A percentile compares a stretch with the other conserved stretches of the same genome.
These are phyloP conservation scores for Boletus semigastroideus DNA, from an alignment of 1,284 basidiomycete genomes.

Conservation along the genomic window DNA sequence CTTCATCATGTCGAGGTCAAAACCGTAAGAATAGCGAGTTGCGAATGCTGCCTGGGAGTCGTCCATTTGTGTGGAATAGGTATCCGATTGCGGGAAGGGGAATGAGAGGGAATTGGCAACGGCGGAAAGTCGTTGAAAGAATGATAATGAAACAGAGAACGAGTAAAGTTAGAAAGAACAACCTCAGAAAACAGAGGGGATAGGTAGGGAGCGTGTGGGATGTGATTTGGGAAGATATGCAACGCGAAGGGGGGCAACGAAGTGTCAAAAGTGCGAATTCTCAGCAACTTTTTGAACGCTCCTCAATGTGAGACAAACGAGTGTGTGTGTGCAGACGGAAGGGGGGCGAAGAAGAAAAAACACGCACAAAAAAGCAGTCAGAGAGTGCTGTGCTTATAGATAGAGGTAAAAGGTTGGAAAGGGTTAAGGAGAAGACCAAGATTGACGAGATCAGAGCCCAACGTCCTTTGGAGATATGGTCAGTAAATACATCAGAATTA, in stretches of 20 bases:
- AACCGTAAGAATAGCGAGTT: constrained; percentile 64
- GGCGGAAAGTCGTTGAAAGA: constrained; percentile 40
- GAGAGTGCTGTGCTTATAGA: constrained; percentile 43
- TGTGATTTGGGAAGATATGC: constrained; percentile 29
- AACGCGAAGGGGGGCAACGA: constrained; percentile 21
- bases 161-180: constrained; percentile 40
- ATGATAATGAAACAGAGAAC: constrained; percentile 40
- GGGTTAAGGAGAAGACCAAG: constrained; percentile 37
- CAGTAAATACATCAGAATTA: no score
- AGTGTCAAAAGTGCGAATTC: constrained; percentile 30
- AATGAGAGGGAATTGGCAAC: constrained; percentile 39
- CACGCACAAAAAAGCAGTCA: constrained; percentile 50
- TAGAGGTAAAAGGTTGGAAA: constrained; percentile 40
- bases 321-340: constrained; percentile 22
- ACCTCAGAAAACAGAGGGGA: constrained; percentile 30
- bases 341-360: constrained; percentile 38
- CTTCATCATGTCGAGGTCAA: constrained; percentile 89
- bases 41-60: constrained; percentile 70
- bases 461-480: constrained; percentile 22
- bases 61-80: constrained; percentile 51
- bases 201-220: constrained; percentile 32
- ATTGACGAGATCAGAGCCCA: constrained; percentile 40
- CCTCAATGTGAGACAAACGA: constrained; percentile 30
- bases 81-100: constrained; percentile 27
- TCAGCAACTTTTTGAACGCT: constrained; percentile 30